Evolutionary conservation across 108 stramenopile genomes (phyloP), one percentile per base, ranked within the genome.

Genomic region (Cyclotella kingstonii): DNA sequence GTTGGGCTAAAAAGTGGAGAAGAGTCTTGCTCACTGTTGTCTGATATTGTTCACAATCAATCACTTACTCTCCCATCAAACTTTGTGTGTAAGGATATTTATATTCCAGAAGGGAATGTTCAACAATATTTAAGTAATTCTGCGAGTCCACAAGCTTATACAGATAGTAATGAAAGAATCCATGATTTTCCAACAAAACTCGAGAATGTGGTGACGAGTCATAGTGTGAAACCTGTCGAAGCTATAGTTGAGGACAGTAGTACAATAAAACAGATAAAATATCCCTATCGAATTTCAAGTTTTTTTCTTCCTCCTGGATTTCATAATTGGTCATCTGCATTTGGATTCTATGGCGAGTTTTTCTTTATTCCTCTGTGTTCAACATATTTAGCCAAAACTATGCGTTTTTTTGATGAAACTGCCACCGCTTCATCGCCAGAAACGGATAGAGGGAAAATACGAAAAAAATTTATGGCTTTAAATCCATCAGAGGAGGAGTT

Each of bases 401-500:
- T 62, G 35, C 47, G 3, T 4, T 60, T 47, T 49, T 56, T 25
- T 36, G 40, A 7, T 28, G 26, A 14, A 18, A 12, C 21, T 22
- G 2, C 14, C 1, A 25, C 40, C 8, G n/a, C 40, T 26, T 7
- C 30, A 26, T 30, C 23, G 5, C 44, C 17, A 46, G n/a, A 21
- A 12, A 29, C 18, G 8, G 44, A 60, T 14, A 15, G 26, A 33
- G 10, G 44, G n/a, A 29, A 33, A 33, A 33, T 60, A 19, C 43
- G 40, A n/a, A 44, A 44, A 2, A 29, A 60, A 8, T 23, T 33
- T 1, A 41, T 41, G 14, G 43, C 47, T 3, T 59, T 77, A n/a
- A 54, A 41, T 15, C 50, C 54, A 25, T 36, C 62, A 0, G 78
- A 86, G 29, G 45, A 70, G 36, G 80, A 86, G 55, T 52, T 83